Base-by-base conservation (phyloP, 371 early-diverging fungal species). In the Mortierella sp. region DNA sequence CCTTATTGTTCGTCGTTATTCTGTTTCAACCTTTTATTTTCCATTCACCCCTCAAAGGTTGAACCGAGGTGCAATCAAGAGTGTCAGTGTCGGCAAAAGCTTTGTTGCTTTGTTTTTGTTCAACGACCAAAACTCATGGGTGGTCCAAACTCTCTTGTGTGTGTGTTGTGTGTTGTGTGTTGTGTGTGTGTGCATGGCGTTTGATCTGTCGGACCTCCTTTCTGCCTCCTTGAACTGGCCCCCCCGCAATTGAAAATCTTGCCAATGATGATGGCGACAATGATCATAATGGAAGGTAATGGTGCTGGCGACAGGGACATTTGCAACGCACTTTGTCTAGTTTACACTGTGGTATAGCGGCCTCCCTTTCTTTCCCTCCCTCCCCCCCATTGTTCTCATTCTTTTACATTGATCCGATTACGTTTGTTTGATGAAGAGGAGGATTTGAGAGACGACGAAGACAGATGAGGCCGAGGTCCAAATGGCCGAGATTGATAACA, bases 1-100 rank as follows among this genome's bases (percentile, higher is more conserved):
- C 24, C 13, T n/a, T 47, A 13, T 55, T 55, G 9, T 43, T 55
- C 38, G 18, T 27, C 27, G 19, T 43, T 46, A 16, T 46, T 28
- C 45, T 57, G 57, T 57, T 57, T 57, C 57, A 58, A 49, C 50
- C 50, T 56, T 46, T 45, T 47, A 38, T 58, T 60, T 28, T 26
- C 46, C 30, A 48, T 58, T 27, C 48, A n/a, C n/a, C n/a, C 34
- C 34, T 10, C 34, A 10, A 34, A 34, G 34, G n/a, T n/a, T n/a
- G n/a, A n/a, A n/a, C n/a, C n/a, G n/a, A n/a, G n/a, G n/a, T n/a
- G n/a, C n/a, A n/a, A n/a, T n/a, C n/a, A n/a, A n/a, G n/a, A n/a
- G n/a, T n/a, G n/a, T n/a, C n/a, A n/a, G n/a, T n/a, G n/a, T n/a
- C n/a, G n/a, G n/a, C n/a, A n/a, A n/a, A n/a, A n/a, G n/a, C n/a